Conservation (phyloP, 768 basidiomycete species). For the Antrodiella citrinella region DNA sequence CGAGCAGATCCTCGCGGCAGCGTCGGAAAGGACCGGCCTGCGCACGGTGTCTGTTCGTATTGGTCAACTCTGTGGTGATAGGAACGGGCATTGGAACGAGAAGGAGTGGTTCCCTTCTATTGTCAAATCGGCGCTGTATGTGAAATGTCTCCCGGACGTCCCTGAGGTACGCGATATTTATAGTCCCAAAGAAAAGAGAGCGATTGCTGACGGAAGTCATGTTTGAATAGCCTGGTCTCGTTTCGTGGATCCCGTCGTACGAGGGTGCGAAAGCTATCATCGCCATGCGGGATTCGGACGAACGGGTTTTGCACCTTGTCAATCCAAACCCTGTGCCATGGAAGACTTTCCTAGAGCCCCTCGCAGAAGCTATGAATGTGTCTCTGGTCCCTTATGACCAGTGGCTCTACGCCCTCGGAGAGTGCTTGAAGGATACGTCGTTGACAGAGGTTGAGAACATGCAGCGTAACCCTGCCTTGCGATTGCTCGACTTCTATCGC, state of each 20-base stretch:
- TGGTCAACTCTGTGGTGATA: constrained; percentile 34
- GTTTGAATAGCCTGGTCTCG: neutral
- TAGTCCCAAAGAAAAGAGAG: neutral
- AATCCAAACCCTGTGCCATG: constrained; percentile 11
- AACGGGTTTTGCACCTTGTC: constrained; percentile 12
- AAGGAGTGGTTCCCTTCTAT: constrained; percentile 38
- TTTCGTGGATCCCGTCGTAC: constrained; percentile 27
- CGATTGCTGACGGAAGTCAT: neutral
- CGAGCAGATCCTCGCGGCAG: constrained; percentile 28
- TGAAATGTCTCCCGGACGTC: constrained; percentile 26
- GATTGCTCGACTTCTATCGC: constrained; percentile 17
- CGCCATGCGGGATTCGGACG: constrained; percentile 19
- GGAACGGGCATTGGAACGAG: constrained; percentile 34
- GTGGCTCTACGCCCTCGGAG: constrained; percentile 17
- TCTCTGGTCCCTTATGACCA: constrained; percentile 9
- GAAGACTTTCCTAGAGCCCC: constrained; percentile 5
- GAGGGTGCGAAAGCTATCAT: constrained; percentile 21
- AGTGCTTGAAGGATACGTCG: constrained; percentile 1
- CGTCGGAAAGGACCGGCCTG: constrained; percentile 22
- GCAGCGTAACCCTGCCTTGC: constrained; percentile 15
- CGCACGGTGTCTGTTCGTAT: constrained; percentile 29
- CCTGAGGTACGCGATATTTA: constrained; percentile 19
- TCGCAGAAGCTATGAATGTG: constrained; percentile 6
- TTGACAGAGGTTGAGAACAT: constrained; percentile 2
- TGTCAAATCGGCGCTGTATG: constrained; percentile 21